Evolutionary conservation across 192 early-diverging fungal species (phyloP), one percentile per base, ranked within the genome.

Genomic region (Jimgerdemannia flammicorona): DNA sequence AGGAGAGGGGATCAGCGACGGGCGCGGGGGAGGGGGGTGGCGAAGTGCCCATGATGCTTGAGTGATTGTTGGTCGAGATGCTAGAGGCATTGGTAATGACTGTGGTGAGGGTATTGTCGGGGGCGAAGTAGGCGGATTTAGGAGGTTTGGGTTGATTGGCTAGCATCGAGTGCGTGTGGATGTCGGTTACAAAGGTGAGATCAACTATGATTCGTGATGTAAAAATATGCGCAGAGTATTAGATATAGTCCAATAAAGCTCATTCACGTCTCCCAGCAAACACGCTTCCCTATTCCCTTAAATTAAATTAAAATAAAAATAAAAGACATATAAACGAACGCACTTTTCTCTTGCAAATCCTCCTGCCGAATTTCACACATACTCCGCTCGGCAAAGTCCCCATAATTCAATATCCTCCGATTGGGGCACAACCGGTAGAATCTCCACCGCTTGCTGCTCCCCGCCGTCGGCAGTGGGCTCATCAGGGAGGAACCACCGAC

Each of bases 401-500:
- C 91, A 77, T 89, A 92, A 70, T 92, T 89, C 4, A 93, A 64
- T 59, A 78, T 77, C 54, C 91, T 89, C 9, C 79, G 79, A 67
- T 90, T 89, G 4, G 84, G 80, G 70, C 86, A 86, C 1, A 93
- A 72, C 67, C 85, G 82, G 80, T 89, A 93, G 73, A 86, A 93
- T 68, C 92, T 72, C 19, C 49, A 59, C 8, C 49, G 49, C 49
- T 59, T 59, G 29, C 29, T 29, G 29, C 49, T 14, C 49, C 49
- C 8, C 49, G 49, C 49, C 49, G 49, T 6, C 49, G 6, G 49
- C 49, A 29, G 29, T 29, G 29, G 29, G 29, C 29, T 29, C 29
- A 29, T 29, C 29, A 29, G 29, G 29, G 29, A 29, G 29, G 29
- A 29, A 29, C 29, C 29, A 29, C 29, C 29, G 29, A 29, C 29